Conservation (phyloP, 768 basidiomycete genomes). For the Leccinellum luteum region DNA sequence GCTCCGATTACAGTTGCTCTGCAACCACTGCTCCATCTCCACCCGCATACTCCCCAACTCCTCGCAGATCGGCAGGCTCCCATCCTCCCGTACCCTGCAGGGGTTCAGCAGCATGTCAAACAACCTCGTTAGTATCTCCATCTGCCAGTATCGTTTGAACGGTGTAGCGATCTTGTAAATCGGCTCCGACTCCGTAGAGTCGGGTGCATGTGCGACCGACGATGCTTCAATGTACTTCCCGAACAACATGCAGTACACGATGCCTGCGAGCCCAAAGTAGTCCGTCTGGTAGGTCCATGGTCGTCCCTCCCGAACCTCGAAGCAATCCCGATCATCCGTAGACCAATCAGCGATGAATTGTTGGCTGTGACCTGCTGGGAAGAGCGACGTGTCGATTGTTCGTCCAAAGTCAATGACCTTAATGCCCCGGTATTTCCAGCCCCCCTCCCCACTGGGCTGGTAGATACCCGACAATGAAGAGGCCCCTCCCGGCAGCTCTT, state of each 20-base stretch:
- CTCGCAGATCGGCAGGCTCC: constrained; percentile 66
- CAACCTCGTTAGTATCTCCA: constrained; percentile 75
- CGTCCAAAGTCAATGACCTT: constrained; percentile 98
- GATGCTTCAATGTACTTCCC: constrained; percentile 90
- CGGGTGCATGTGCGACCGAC: constrained; percentile 41
- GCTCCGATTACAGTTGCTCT: constrained; percentile 81
- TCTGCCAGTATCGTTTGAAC: constrained; percentile 96
- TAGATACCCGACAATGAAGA: constrained; percentile 76
- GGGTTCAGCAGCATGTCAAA: constrained; percentile 91
- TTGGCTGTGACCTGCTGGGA: constrained; percentile 64
- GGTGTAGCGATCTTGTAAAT: constrained; percentile 68
- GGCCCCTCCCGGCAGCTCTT: constrained; percentile 70
- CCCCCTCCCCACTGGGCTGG: constrained; percentile 71
- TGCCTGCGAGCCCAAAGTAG: constrained; percentile 93
- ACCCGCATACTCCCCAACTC: constrained; percentile 61
- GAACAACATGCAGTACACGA: constrained; percentile 94
- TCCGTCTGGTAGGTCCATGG: constrained; percentile 97
- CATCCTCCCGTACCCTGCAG: constrained; percentile 49
- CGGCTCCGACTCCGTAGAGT: constrained; percentile 29
- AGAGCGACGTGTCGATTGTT: constrained; percentile 81
- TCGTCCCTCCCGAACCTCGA: constrained; percentile 78
- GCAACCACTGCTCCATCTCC: constrained; percentile 89
- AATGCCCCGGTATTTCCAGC: constrained; percentile 87
- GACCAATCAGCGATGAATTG: constrained; percentile 85
- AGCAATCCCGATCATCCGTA: constrained; percentile 87